phyloP scores from a whole-genome alignment of 768 basidiomycete genomes.

The Mycena rebaudengoi region DNA sequence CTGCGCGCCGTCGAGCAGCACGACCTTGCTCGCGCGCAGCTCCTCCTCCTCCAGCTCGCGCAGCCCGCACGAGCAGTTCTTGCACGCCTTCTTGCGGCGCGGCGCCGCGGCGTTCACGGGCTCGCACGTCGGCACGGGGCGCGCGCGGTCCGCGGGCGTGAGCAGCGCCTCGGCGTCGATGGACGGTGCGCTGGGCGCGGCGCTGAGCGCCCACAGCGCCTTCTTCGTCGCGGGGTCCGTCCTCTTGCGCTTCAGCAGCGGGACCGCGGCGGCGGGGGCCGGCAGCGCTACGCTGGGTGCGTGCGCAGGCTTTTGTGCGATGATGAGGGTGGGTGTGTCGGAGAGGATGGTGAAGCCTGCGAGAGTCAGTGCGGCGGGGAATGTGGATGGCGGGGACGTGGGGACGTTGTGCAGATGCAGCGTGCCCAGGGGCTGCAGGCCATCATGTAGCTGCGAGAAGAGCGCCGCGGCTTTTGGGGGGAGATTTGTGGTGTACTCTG shows the following conservation, averaged over 20 bases:
- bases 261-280: constrained; percentile 55
- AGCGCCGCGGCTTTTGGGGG: constrained; percentile 61
- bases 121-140: constrained; percentile 82
- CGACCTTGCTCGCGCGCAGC: constrained; percentile 62
- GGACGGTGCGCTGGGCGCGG: constrained; percentile 71
- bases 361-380: constrained; percentile 68
- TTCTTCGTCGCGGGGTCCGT: constrained; percentile 81
- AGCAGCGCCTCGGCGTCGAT: constrained; percentile 88
- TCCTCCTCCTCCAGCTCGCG: constrained; percentile 93
- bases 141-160: constrained; percentile 81
- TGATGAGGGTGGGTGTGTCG: constrained; percentile 57
- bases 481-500: constrained; percentile 66
- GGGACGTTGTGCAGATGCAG: constrained; percentile 69
- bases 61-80: constrained; percentile 95
- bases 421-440: constrained; percentile 73
- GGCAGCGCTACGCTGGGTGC: constrained; percentile 47
- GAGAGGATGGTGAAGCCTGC: constrained; percentile 72
- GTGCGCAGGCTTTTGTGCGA: constrained; percentile 77
- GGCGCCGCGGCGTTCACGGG: constrained; percentile 61
- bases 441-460: constrained; percentile 65
- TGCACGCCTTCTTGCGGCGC: constrained; percentile 92
- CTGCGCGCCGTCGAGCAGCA: constrained; percentile 72
- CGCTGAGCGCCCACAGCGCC: constrained; percentile 86
- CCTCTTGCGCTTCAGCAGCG: constrained; percentile 62
- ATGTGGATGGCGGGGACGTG: constrained; percentile 39